These are phyloP conservation scores for Rasamsonia emersonii DNA, from an alignment of 2,329 filamentous ascomycete species.

Conservation along the genomic window DNA sequence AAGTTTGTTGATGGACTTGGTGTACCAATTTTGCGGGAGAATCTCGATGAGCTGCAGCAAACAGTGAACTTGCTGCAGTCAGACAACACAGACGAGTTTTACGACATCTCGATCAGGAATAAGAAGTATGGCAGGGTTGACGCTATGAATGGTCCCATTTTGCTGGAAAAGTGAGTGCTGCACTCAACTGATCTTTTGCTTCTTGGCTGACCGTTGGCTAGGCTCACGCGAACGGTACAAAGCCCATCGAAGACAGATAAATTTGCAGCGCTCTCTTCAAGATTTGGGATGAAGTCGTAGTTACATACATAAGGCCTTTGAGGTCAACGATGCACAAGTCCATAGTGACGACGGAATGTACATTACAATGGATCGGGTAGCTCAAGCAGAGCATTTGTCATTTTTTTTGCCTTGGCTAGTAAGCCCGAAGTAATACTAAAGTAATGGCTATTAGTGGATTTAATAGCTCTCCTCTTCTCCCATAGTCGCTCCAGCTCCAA, in stretches of 20 bases:
- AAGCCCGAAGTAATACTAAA: no score
- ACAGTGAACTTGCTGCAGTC: constrained; percentile 78
- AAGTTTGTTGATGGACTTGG: constrained; percentile 81
- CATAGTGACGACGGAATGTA: no score
- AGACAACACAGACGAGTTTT: constrained; percentile 94
- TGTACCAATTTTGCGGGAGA: constrained; percentile 79
- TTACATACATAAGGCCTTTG: no score
- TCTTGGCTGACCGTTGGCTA: constrained; percentile 25
- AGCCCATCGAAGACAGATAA: constrained; percentile 53
- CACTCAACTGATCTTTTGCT: neutral
- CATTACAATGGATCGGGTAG: no score
- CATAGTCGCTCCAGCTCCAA: no score
- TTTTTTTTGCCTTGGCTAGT: no score
- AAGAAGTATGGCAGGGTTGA: constrained; percentile 93
- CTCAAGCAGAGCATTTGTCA: no score
- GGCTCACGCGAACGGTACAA: constrained; percentile 57
- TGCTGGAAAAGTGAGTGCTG: constrained; percentile 74
- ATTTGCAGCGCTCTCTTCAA: constrained; percentile 63
- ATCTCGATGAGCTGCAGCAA: constrained; percentile 87
- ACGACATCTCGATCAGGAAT: constrained; percentile 80
- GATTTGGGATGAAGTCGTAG: constrained; percentile 56
- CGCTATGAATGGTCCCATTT: constrained; percentile 73
- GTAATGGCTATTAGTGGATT: no score
- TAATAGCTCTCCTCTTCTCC: no score
- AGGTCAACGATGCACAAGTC: no score